phyloP scores from a whole-genome alignment of 768 basidiomycete species.

The Pleurotus salmoneostramineus region DNA sequence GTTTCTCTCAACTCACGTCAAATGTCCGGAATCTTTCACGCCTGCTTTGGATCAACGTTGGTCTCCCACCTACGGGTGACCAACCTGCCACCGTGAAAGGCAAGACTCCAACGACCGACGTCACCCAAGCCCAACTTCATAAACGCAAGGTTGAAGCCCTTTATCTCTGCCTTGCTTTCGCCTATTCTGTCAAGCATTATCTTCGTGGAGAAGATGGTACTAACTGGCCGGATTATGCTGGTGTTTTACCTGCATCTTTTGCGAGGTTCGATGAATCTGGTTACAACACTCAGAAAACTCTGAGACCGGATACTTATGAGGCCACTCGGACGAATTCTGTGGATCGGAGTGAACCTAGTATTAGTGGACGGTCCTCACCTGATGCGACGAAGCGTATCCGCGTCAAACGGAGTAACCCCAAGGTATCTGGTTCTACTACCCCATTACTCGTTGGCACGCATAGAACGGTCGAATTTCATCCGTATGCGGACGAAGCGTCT shows the following conservation, averaged over 20 bases:
- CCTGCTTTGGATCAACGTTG: conserved; percentile 75
- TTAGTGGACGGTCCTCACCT: conserved; percentile 30
- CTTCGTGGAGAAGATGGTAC: conserved; percentile 81
- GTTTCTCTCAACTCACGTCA: conserved; percentile 68
- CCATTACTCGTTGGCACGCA: conserved; percentile 60
- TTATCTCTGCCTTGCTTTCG: conserved; percentile 66
- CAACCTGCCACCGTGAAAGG: conserved; percentile 40
- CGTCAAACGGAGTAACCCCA: conserved; percentile 67
- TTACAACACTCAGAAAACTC: conserved; percentile 28
- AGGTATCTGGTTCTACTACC: conserved; percentile 40
- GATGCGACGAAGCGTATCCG: conserved; percentile 69
- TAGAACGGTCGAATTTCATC: conserved; percentile 57
- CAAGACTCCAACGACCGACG: conserved; percentile 41
- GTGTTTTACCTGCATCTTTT: conserved; percentile 63
- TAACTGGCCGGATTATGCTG: conserved; percentile 61
- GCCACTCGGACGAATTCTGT: conserved; percentile 29
- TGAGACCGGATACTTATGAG: conserved; percentile 35
- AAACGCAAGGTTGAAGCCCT: conserved; percentile 68
- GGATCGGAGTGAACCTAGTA: conserved; percentile 18
- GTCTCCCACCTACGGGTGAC: conserved; percentile 55
- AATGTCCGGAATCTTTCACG: conserved; percentile 71
- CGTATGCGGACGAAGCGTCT: conserved; percentile 52
- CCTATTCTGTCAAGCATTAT: conserved; percentile 76
- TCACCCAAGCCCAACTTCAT: conserved; percentile 51
- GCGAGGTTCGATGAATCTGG: conserved; percentile 40